Evolutionary conservation across 1,139 yeast genomes (phyloP).

Genomic region (Blastobotrys elegans): DNA sequence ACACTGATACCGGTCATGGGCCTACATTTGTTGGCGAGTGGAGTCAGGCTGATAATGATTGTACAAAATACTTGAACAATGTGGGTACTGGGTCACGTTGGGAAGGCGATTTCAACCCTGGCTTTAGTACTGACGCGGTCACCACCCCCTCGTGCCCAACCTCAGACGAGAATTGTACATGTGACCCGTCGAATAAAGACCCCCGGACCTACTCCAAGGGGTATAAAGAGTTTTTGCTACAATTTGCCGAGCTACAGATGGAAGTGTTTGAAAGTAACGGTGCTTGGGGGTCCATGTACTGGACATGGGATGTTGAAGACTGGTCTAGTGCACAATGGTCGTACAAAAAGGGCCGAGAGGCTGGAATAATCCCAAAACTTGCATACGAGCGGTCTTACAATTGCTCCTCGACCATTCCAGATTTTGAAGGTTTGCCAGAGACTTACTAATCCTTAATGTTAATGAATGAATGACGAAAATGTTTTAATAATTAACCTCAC

Average conservation of each 20-base stretch:
- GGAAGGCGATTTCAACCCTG: constrained; percentile 46
- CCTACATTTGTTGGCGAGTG: constrained; percentile 75
- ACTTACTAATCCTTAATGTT: constrained; percentile 17
- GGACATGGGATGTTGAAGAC: constrained; percentile 37
- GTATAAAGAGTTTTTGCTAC: constrained; percentile 29
- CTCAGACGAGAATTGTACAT: constrained; percentile 27
- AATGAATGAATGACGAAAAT: background rate
- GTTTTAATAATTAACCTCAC: background rate
- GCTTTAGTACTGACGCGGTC: constrained; percentile 22
- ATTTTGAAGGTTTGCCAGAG: constrained; percentile 32
- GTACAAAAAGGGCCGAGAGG: constrained; percentile 31
- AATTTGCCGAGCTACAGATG: constrained; percentile 35
- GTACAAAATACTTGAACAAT: constrained; percentile 82
- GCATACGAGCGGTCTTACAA: constrained; percentile 30
- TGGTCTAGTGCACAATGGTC: constrained; percentile 33
- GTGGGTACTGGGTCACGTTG: constrained; percentile 83
- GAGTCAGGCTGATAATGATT: constrained; percentile 91
- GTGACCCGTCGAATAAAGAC: constrained; percentile 27
- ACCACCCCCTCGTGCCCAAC: constrained; percentile 29
- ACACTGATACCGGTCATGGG: constrained; percentile 52
- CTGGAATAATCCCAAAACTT: constrained; percentile 32
- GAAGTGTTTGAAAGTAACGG: constrained; percentile 31
- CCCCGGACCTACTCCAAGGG: constrained; percentile 27
- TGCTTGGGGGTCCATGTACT: constrained; percentile 36
- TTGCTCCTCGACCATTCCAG: constrained; percentile 27